Percentiles rank a stretch among this genome's conserved stretches.
Conservation (phyloP, 169 alveolate genomes). For the Eimeria necatrix region DNA sequence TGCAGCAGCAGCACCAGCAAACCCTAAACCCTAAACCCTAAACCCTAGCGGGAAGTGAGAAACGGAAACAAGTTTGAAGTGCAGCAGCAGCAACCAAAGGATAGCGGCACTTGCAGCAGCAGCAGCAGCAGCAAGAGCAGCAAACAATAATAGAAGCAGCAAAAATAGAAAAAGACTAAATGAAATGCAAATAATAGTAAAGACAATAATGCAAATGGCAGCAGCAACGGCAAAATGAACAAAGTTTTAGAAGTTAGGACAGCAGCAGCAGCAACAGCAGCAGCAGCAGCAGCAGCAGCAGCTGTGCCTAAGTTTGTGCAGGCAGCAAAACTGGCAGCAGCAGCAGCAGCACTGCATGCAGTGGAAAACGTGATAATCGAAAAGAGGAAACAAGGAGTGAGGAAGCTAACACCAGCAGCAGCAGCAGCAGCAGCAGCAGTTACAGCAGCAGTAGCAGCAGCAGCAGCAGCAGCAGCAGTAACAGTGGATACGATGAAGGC, state of each 20-base stretch:
- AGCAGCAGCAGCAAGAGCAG: background rate
- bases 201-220: no score
- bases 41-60: no score
- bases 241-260: background rate
- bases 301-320: background rate
- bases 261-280: constrained; percentile 44
- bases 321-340: background rate
- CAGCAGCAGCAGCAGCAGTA: constrained; percentile 43
- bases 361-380: no score
- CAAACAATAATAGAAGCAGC: background rate
- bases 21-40: no score
- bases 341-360: background rate
- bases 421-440: constrained; percentile 14
- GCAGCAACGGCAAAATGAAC: background rate
- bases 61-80: no score
- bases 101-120: constrained; percentile 11
- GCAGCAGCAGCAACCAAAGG: constrained; percentile 46
- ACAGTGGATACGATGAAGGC: no score
- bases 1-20: constrained; percentile 1
- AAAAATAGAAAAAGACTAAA: background rate
- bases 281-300: constrained; percentile 30
- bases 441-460: constrained; percentile 22
- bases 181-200: no score
- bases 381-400: background rate
- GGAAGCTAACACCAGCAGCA: constrained; percentile 8